A percentile compares a stretch with the other conserved stretches of the same genome.
phyloP scores from a whole-genome alignment of 179 eudicot species.

The Beta macrorhiza region DNA sequence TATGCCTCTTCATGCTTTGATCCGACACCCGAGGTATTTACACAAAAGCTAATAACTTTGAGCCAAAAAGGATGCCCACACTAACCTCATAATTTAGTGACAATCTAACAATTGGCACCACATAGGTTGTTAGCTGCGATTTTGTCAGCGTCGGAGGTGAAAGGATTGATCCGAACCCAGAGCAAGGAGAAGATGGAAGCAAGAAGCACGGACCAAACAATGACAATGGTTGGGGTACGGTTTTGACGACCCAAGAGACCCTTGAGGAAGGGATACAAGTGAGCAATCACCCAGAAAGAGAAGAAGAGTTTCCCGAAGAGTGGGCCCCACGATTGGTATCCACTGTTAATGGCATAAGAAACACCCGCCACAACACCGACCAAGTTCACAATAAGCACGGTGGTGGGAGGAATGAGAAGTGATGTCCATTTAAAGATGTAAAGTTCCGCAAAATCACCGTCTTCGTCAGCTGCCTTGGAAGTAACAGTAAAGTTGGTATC shows the following conservation, averaged over 20 bases:
- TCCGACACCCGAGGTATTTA: slow-evolving; percentile 15
- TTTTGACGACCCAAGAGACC: slow-evolving; percentile 81
- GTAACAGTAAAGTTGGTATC: slow-evolving; percentile 91
- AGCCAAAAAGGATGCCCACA: not conserved
- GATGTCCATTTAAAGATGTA: slow-evolving; percentile 85
- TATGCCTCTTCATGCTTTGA: not conserved
- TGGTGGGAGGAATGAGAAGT: slow-evolving; percentile 78
- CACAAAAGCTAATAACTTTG: slow-evolving; percentile 20
- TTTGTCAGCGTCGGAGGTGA: slow-evolving; percentile 43
- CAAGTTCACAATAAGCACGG: slow-evolving; percentile 65
- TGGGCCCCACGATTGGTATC: slow-evolving; percentile 89
- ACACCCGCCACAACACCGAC: slow-evolving; percentile 82
- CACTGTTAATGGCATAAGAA: slow-evolving; percentile 73
- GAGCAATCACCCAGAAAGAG: slow-evolving; percentile 80
- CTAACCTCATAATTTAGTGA: not conserved
- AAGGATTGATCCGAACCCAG: slow-evolving; percentile 83
- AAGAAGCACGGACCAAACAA: slow-evolving; percentile 79
- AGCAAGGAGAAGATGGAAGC: slow-evolving; percentile 85
- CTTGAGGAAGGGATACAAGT: slow-evolving; percentile 85
- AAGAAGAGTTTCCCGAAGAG: slow-evolving; percentile 83
- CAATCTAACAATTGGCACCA: slow-evolving; percentile 58
- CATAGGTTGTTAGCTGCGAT: slow-evolving; percentile 45
- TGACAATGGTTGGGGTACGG: slow-evolving; percentile 77
- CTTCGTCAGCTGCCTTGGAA: slow-evolving; percentile 74
- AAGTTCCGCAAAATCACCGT: slow-evolving; percentile 82